Evolutionary conservation across 2,329 filamentous ascomycete species (phyloP).

Genomic region (Diaporthe batatas): DNA sequence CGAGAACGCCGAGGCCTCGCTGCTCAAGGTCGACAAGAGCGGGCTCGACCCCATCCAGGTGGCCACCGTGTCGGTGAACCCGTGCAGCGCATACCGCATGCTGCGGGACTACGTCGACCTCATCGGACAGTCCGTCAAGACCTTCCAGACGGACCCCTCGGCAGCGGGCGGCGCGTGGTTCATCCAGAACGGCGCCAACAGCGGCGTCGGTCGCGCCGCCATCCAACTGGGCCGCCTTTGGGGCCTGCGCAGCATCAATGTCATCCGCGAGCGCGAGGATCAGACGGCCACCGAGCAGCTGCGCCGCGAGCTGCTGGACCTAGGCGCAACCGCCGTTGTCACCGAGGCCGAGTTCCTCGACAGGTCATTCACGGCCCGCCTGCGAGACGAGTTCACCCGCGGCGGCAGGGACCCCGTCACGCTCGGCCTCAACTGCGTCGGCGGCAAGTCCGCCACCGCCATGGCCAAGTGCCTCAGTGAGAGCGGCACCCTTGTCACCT

Average conservation of each 20-base stretch:
- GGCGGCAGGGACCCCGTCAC: conserved; percentile 79
- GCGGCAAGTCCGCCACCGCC: conserved; percentile 84
- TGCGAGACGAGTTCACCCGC: conserved; percentile 74
- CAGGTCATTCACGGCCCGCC: conserved; percentile 71
- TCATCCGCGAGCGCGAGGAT: conserved; percentile 80
- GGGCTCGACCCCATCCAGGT: conserved; percentile 82
- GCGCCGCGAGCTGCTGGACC: conserved; percentile 63
- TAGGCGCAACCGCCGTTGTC: conserved; percentile 70
- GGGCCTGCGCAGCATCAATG: conserved; percentile 92
- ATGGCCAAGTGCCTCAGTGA: conserved; percentile 81
- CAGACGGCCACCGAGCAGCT: conserved; percentile 73
- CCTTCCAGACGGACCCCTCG: conserved; percentile 63
- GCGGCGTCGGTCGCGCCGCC: conserved; percentile 89
- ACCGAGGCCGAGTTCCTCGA: conserved; percentile 68
- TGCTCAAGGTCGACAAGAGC: conserved; percentile 79
- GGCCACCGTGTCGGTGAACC: conserved; percentile 92
- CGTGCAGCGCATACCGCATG: conserved; percentile 94
- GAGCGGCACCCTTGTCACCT: conserved; percentile 85
- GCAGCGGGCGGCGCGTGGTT: conserved; percentile 94
- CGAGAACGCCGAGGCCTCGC: conserved; percentile 61
- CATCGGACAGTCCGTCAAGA: conserved; percentile 59
- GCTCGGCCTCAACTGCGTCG: conserved; percentile 92
- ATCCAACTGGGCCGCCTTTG: conserved; percentile 89
- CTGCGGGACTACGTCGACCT: conserved; percentile 79
- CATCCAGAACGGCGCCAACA: conserved; percentile 97